Base-by-base conservation (phyloP, 2,329 filamentous ascomycete species). In the Botrytis cinerea region DNA sequence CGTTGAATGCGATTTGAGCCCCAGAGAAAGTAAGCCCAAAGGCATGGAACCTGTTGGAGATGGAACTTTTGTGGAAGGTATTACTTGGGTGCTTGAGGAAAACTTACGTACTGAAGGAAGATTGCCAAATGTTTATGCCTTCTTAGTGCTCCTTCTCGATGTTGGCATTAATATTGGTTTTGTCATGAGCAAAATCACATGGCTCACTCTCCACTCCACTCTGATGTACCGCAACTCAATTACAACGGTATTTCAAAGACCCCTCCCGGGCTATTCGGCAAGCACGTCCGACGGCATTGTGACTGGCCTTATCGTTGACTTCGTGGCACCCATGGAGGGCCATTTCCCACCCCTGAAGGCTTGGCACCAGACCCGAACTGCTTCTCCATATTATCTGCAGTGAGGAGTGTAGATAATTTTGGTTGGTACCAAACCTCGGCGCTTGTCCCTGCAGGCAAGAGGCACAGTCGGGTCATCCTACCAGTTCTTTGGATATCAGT, bases 381-480 rank as follows among this genome's bases (percentile, higher is more conserved):
- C 28, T 72, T 72, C 70, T 72, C 70, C 70, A 70, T 70, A 45
- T n/a, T 45, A 60, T 70, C 68, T 70, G 54, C 68, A 70, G 32
- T 57, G 32, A 69, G 46, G 20, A 46, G n/a, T 61, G 51, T 70
- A 61, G 54, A 61, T 70, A n/a, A 70, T 28, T 68, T 43, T 57
- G 48, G 32, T 73, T 70, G 48, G 54, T 48, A 63, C 72, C 73
- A 74, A 64, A 46, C 48, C 63, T 63, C 69, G 73, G 77, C 76
- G 79, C 77, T 78, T 79, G 79, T 79, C 78, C 77, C 78, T 80
- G 79, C 78, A 79, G 77, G 68, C 67, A 40, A 63, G 75, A 72
- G 79, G 78, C 78, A 78, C 77, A 75, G 78, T 75, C 75, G 70
- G 70, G 61, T 66, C 60, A 62, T 38, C 45, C 61, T 72, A 46